Base-by-base conservation (phyloP, 768 basidiomycete genomes). In the Rickenella mellea region DNA sequence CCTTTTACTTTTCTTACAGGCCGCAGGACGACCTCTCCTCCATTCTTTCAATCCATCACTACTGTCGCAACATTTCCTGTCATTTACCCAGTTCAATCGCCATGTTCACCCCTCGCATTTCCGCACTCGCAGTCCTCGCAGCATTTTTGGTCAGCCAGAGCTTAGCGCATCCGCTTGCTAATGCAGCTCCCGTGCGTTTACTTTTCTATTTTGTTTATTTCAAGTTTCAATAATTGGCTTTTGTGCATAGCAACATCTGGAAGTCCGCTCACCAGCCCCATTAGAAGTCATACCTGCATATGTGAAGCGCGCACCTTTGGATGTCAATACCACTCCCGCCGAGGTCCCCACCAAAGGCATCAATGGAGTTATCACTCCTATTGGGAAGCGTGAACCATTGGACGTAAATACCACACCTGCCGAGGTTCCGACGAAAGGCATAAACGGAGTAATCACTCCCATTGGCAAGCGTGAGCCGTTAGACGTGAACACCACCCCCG, bases 71-170 rank as follows among this genome's bases (percentile, higher is more conserved):
- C 39, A 24, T 26, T 29, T 17, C 21, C 39, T 21, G 22, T 40
- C 27, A 40, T 28, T 28, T n/a, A n/a, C n/a, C n/a, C n/a, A n/a
- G n/a, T n/a, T 46, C 50, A 31, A 48, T 50, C 40, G 62, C 51
- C 58, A 78, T 80, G 77, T 63, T 75, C 55, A 48, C 60, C 44
- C 55, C 64, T 50, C 54, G 62, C 43, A 48, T 63, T 51, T 47
- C 70, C 51, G 42, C 69, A 41, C 54, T 69, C 39, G 48, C 67
- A 42, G 47, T 71, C 44, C 53, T 69, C 40, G 58, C 69, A 43
- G 48, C 67, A 48, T 56, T 73, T 52, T 66, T 68, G 48, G 60
- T 68, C 51, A 67, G 70, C 51, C 70, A 61, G 37, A 58, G 67
- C 32, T 61, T 64, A 27, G 61, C 59, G 14, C 59, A 37, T 5